Evolutionary conservation across 495 filamentous ascomycete genomes (phyloP), one percentile per base, ranked within the genome.

Genomic region (Letharia lupina): DNA sequence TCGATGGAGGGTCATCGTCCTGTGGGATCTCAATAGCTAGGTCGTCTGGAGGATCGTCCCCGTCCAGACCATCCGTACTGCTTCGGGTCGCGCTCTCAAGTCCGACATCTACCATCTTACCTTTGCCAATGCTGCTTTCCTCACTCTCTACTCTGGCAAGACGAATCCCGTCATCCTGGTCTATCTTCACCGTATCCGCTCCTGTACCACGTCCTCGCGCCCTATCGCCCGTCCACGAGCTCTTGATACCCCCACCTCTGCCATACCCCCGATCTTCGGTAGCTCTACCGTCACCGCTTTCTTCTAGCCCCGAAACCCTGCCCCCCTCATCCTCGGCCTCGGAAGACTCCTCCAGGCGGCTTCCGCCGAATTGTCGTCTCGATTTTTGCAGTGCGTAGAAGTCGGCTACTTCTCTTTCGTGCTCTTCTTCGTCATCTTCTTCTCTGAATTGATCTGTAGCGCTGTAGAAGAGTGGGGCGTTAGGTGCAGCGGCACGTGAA

Each of bases 401-500:
- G 75, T 98, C 94, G 18, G 93, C 91, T 20, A 93, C 89, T 71
- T 98, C 94, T 62, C 93, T 85, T 64, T 96, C 91, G 67, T 90
- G 88, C 73, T 98, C 93, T 63, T 88, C 86, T 68, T 92, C 91
- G 62, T 97, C 91, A 73, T 96, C 90, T 71, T 96, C 91, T 76
- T 93, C 90, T 69, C 85, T 83, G 68, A 91, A 91, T 69, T 91
- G 88, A 74, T 91, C 89, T 1, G 87, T 87, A 35, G 85, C 82
- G 71, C 91, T 93, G 76, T 93, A 91, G 71, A 98, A 98, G n/a
- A 98, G 80, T 63, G 95, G 94, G 47, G 91, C 91, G 68, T 87
- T 87, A 60, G 89, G 86, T 37, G 80, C 77, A 23, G 85, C 77
- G n/a, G 83, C 83, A 57, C 91, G 82, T 20, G 90, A 91, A 13